phyloP scores from a whole-genome alignment of 2,329 filamentous ascomycete species.

The Berkeleyomyces rouxiae region DNA sequence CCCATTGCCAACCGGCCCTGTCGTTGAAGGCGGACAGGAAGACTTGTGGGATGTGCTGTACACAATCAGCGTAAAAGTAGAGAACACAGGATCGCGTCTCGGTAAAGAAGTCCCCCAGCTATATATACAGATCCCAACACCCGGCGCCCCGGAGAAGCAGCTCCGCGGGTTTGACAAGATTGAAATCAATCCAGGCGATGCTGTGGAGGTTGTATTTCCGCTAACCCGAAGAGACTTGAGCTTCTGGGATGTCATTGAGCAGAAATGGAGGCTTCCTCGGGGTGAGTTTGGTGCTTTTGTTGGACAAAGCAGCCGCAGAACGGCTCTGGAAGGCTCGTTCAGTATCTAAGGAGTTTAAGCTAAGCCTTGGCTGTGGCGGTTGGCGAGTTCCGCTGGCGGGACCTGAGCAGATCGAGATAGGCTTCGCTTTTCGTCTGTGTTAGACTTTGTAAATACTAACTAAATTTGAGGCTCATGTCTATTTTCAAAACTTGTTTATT shows the following conservation, averaged over 20 bases:
- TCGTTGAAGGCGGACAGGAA: slow-evolving; percentile 27
- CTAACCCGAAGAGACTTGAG: slow-evolving; percentile 49
- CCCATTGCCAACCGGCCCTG: slow-evolving; percentile 24
- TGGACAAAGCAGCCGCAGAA: slow-evolving; percentile 30
- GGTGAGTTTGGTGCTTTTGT: slow-evolving; percentile 30
- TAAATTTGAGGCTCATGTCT: too few relatives aligned
- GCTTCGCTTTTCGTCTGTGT: too few relatives aligned
- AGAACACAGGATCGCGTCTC: slow-evolving; percentile 26
- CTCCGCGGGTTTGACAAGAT: slow-evolving; percentile 52
- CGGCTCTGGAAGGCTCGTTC: slow-evolving; percentile 26
- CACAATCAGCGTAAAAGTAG: slow-evolving; percentile 23
- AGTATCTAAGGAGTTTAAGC: slow-evolving; percentile 18
- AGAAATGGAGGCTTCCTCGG: slow-evolving; percentile 40
- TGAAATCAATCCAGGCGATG: slow-evolving; percentile 29
- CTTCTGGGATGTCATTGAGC: slow-evolving; percentile 43
- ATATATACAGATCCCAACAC: slow-evolving; percentile 29
- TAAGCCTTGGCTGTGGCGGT: too few relatives aligned
- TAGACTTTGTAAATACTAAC: too few relatives aligned
- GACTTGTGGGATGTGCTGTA: slow-evolving; percentile 33
- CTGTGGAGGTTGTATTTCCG: slow-evolving; percentile 30
- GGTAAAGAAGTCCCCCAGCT: slow-evolving; percentile 34
- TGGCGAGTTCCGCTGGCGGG: too few relatives aligned
- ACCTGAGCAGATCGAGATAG: too few relatives aligned
- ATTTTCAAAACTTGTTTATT: too few relatives aligned
- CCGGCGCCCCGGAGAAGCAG: slow-evolving; percentile 33